phyloP scores from a whole-genome alignment of 208 protist species.

The Crithidia expoeki region DNA sequence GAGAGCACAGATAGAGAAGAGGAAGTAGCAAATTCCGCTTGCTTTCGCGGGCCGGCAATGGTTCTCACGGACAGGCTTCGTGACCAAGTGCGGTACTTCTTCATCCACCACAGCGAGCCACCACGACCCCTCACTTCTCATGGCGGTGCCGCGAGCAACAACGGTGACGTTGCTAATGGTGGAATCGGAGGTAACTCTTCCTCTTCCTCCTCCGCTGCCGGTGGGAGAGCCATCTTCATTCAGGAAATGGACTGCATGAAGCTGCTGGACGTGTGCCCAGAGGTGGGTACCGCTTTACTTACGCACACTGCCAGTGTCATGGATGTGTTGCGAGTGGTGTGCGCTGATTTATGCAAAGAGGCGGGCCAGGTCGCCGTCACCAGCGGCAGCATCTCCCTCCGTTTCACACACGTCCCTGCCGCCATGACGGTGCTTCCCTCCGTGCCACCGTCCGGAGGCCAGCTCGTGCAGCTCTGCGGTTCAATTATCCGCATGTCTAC shows the following conservation, averaged over 20 bases:
- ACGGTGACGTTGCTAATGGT: not conserved
- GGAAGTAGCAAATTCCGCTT: too few species aligned
- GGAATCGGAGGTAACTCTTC: too few species aligned
- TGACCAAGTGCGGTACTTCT: conserved; percentile 53
- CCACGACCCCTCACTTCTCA: conserved; percentile 36
- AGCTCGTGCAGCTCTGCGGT: conserved; percentile 78
- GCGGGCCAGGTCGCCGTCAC: conserved; percentile 44
- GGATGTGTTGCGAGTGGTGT: conserved; percentile 42
- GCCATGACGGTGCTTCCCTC: conserved; percentile 55
- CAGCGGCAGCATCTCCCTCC: conserved; percentile 59
- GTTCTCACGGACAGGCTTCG: conserved; percentile 12
- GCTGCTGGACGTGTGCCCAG: conserved; percentile 57
- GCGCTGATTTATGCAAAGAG: conserved; percentile 58
- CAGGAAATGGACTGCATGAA: conserved; percentile 85
- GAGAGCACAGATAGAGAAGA: too few species aligned
- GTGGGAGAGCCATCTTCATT: conserved; percentile 50
- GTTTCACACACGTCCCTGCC: conserved; percentile 72
- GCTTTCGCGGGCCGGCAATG: conserved; percentile 11
- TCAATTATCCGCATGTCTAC: conserved; percentile 86
- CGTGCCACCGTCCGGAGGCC: conserved; percentile 58
- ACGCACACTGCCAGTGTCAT: conserved; percentile 50
- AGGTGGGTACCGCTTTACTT: conserved; percentile 51
- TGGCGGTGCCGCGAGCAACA: not conserved
- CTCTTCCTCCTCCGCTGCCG: conserved; percentile 3
- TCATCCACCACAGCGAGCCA: conserved; percentile 67